A percentile compares a stretch with the other conserved stretches of the same genome.
Conservation (phyloP, 306 rosid genomes). For the Ormosia semicastrata region DNA sequence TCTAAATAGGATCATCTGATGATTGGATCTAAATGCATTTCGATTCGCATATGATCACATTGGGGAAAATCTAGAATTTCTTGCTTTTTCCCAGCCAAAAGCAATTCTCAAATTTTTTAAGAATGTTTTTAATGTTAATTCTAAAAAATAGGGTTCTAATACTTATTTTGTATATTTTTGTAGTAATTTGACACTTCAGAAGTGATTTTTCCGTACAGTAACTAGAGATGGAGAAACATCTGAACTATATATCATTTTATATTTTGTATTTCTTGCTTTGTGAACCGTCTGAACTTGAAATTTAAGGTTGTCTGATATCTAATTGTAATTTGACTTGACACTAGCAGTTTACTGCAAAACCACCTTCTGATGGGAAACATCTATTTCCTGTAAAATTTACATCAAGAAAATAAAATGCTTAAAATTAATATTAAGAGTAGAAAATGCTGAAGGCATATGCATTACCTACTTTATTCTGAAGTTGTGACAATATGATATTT, state of each 20-base stretch:
- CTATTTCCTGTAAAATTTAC: background rate
- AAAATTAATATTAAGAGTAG: background rate
- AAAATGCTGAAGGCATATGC: background rate
- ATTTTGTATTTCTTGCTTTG: background rate
- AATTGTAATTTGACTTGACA: background rate
- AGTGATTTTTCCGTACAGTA: no score
- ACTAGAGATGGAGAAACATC: background rate
- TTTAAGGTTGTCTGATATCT: background rate
- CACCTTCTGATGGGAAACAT: background rate
- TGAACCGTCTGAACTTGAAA: background rate
- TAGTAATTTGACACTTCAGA: no score
- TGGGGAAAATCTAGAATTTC: no score
- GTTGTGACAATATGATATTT: constrained; percentile 21
- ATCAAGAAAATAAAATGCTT: background rate
- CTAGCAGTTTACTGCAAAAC: background rate
- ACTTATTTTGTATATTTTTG: no score
- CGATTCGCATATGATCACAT: no score
- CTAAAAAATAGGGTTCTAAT: no score
- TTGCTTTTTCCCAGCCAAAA: no score
- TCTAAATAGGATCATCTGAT: no score
- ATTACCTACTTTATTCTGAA: background rate
- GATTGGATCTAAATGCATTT: no score
- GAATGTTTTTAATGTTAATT: no score
- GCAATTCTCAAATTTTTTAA: no score
- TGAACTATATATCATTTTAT: no score